A percentile compares a stretch with the other conserved stretches of the same genome.
These are phyloP conservation scores for Ajuga chamaepitys DNA, from an alignment of 257 asterid species.

Conservation along the genomic window DNA sequence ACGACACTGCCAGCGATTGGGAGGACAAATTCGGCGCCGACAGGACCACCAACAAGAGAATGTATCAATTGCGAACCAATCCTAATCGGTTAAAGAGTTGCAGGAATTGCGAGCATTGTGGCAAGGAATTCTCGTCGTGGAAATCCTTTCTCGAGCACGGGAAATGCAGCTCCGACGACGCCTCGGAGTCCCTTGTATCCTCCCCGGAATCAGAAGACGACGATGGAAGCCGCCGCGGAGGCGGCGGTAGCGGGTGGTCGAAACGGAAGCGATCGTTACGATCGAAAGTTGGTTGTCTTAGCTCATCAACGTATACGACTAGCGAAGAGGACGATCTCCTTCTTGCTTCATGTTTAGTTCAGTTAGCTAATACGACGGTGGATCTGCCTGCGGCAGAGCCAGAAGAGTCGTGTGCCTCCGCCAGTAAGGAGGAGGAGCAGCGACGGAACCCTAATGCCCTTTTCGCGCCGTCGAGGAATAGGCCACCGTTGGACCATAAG, in stretches of 20 bases:
- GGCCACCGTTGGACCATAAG: conserved; percentile 24
- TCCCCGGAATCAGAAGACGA: conserved; percentile 49
- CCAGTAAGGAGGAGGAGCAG: conserved; percentile 60
- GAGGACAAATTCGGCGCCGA: conserved; percentile 42
- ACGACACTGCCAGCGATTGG: conserved; percentile 64
- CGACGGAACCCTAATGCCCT: conserved; percentile 25
- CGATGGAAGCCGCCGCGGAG: conserved; percentile 13
- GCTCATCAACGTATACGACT: conserved; percentile 23
- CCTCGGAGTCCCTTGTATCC: conserved; percentile 56
- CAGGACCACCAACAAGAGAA: conserved; percentile 38
- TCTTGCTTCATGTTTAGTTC: conserved; percentile 67
- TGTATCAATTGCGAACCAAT: conserved; percentile 79
- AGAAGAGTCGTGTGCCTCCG: conserved; percentile 76
- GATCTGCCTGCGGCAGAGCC: conserved; percentile 41
- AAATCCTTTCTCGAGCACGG: conserved; percentile 94
- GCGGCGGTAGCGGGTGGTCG: conserved; percentile 50
- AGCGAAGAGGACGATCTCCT: conserved; percentile 74
- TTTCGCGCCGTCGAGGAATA: conserved; percentile 6
- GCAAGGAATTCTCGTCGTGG: conserved; percentile 85
- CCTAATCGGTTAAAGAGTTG: conserved; percentile 74
- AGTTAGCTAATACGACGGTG: conserved; percentile 53
- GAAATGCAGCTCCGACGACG: conserved; percentile 70
- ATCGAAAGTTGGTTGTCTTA: conserved; percentile 44
- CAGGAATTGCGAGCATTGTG: conserved; percentile 75
- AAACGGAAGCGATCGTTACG: conserved; percentile 74